Evolutionary conservation across 306 rosid genomes (phyloP).

Genomic region (Begonia masoniana): DNA sequence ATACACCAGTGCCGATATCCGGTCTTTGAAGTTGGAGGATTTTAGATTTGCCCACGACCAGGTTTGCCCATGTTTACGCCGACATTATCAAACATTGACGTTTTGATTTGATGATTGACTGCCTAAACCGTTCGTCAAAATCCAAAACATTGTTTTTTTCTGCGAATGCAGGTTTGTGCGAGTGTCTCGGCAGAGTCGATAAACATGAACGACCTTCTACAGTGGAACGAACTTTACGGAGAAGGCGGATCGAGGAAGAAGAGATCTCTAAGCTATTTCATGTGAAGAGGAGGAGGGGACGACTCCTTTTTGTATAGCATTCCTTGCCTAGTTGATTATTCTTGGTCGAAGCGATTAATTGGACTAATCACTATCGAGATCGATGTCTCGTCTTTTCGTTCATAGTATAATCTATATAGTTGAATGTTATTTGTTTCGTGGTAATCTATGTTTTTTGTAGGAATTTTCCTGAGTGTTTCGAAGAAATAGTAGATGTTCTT

Average conservation of each 20-base stretch:
- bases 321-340: slow-evolving; percentile 17
- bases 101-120: too few species aligned
- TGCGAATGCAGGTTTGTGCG: slow-evolving; percentile 61
- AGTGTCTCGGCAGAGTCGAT: slow-evolving; percentile 83
- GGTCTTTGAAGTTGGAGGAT: slow-evolving; percentile 74
- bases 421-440: too few species aligned
- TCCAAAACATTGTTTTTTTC: neutral
- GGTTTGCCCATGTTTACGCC: slow-evolving; percentile 17
- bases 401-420: too few species aligned
- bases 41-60: slow-evolving; percentile 84
- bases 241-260: slow-evolving; percentile 90
- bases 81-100: too few species aligned
- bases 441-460: too few species aligned
- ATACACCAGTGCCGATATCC: slow-evolving; percentile 52
- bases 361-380: too few species aligned
- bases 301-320: slow-evolving; percentile 34
- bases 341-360: too few species aligned
- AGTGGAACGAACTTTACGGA: slow-evolving; percentile 91
- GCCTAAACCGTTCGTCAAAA: too few species aligned
- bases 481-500: too few species aligned
- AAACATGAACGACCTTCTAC: slow-evolving; percentile 75
- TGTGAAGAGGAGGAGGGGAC: slow-evolving; percentile 35
- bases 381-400: too few species aligned
- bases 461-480: too few species aligned
- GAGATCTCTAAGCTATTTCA: slow-evolving; percentile 78